Evolutionary conservation across 176 grass and related monocot genomes (phyloP).

Genomic region (Cocos nucifera): DNA sequence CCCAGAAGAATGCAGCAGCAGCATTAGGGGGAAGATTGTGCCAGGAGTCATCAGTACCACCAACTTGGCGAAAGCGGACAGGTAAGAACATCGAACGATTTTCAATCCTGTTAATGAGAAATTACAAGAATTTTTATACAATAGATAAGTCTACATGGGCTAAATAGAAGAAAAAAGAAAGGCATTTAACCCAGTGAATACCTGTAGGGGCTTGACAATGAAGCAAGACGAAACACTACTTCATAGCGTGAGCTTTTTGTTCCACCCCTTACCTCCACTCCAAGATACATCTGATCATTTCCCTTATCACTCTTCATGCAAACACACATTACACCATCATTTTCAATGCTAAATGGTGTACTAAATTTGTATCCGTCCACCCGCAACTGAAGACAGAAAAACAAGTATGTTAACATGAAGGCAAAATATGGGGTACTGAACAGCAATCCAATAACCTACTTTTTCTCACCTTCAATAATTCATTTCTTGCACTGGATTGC

Average conservation of each 20-base stretch:
- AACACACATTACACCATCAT: conserved; percentile 83
- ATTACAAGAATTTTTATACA: neutral
- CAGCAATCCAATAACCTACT: neutral
- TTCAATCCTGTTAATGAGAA: conserved; percentile 52
- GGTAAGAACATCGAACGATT: conserved; percentile 96
- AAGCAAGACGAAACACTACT: conserved; percentile 73
- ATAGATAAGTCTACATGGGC: conserved; percentile 5
- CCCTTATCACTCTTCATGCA: conserved; percentile 48
- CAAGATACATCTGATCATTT: conserved; percentile 61
- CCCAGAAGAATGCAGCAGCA: conserved; percentile 83
- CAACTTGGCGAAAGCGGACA: conserved; percentile 71
- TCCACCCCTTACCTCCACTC: conserved; percentile 72
- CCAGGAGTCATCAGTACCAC: conserved; percentile 70
- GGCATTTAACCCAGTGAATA: conserved; percentile 11
- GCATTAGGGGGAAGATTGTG: conserved; percentile 73
- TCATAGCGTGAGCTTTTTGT: conserved; percentile 86
- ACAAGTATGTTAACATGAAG: neutral
- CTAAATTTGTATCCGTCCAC: conserved; percentile 91
- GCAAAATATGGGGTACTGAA: neutral
- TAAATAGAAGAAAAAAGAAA: conserved; percentile 15
- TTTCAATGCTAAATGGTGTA: conserved; percentile 79
- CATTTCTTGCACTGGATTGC: conserved; percentile 62
- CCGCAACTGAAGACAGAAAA: conserved; percentile 42
- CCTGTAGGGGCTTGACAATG: conserved; percentile 81
- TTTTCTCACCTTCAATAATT: conserved; percentile 72